Evolutionary conservation across 2,329 filamentous ascomycete species (phyloP).

Genomic region (Cordyceps tenuipes): DNA sequence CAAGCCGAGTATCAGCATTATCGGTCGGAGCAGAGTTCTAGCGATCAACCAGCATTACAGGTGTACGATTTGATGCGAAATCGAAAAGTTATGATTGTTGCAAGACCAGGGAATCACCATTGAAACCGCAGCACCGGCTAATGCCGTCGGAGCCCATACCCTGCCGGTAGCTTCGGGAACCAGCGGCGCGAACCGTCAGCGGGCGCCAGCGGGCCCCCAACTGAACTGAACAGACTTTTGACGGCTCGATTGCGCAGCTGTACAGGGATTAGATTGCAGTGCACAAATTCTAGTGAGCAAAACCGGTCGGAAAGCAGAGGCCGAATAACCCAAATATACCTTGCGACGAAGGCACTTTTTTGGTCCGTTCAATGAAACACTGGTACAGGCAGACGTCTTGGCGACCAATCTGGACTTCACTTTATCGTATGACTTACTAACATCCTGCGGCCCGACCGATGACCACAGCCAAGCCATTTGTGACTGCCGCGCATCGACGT

Average conservation of each 20-base stretch:
- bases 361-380: not conserved
- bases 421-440: not conserved
- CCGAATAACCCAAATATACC: not conserved
- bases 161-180: slow-evolving; percentile 7
- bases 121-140: not conserved
- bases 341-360: not conserved
- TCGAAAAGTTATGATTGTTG: not conserved
- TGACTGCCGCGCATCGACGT: not conserved
- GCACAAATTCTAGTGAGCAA: not conserved
- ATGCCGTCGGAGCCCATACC: slow-evolving; percentile 2
- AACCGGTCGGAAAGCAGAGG: not conserved
- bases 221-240: not conserved
- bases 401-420: not conserved
- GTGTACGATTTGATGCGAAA: not conserved
- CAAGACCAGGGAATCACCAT: not conserved
- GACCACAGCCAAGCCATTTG: not conserved
- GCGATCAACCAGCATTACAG: not conserved
- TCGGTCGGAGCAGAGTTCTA: not conserved
- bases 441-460: not conserved
- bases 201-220: not conserved
- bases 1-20: not conserved
- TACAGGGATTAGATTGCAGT: slow-evolving; percentile 1
- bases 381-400: not conserved
- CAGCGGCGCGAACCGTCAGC: slow-evolving; percentile 10
- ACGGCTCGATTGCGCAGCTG: slow-evolving; percentile 6